These are phyloP conservation scores for Malbranchea cinnamomea DNA, from an alignment of 2,329 filamentous ascomycete genomes.

Conservation along the genomic window DNA sequence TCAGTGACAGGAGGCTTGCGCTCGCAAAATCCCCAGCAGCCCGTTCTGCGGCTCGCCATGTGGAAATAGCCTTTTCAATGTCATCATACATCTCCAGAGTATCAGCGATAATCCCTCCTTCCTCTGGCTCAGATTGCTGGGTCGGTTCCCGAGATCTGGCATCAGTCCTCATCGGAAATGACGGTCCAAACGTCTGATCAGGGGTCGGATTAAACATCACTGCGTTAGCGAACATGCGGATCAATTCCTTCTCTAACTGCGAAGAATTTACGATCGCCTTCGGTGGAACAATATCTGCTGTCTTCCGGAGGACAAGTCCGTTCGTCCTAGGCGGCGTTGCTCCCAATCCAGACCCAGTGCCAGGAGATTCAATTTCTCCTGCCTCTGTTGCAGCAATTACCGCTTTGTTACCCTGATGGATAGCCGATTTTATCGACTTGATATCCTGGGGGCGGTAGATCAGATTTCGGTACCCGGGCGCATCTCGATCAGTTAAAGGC, in stretches of 20 bases:
- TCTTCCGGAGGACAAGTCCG: slow-evolving; percentile 36
- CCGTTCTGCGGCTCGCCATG: slow-evolving; percentile 58
- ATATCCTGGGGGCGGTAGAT: slow-evolving; percentile 64
- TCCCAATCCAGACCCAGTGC: slow-evolving; percentile 8
- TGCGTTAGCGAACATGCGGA: slow-evolving; percentile 94
- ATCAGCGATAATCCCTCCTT: slow-evolving; percentile 77
- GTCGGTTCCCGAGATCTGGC: slow-evolving; percentile 20
- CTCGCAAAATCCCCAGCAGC: slow-evolving; percentile 19
- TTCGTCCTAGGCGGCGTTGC: slow-evolving; percentile 26
- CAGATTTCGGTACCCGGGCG: slow-evolving; percentile 59
- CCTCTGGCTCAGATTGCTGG: slow-evolving; percentile 49
- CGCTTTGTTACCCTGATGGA: slow-evolving; percentile 35
- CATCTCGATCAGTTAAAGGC: slow-evolving; percentile 58
- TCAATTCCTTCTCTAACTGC: slow-evolving; percentile 82
- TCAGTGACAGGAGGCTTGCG: slow-evolving; percentile 23
- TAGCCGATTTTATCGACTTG: slow-evolving; percentile 60
- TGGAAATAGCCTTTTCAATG: slow-evolving; percentile 62
- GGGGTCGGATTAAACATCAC: slow-evolving; percentile 95
- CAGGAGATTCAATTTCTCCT: slow-evolving; percentile 39
- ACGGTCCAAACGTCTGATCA: slow-evolving; percentile 50
- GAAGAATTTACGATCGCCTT: slow-evolving; percentile 84
- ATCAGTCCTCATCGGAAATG: slow-evolving; percentile 39
- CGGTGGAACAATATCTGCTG: slow-evolving; percentile 66
- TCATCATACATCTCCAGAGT: slow-evolving; percentile 80
- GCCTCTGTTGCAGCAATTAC: slow-evolving; percentile 36